These are phyloP conservation scores for Sabuloglossum arenarium DNA, from an alignment of 495 filamentous ascomycete genomes.

Conservation along the genomic window DNA sequence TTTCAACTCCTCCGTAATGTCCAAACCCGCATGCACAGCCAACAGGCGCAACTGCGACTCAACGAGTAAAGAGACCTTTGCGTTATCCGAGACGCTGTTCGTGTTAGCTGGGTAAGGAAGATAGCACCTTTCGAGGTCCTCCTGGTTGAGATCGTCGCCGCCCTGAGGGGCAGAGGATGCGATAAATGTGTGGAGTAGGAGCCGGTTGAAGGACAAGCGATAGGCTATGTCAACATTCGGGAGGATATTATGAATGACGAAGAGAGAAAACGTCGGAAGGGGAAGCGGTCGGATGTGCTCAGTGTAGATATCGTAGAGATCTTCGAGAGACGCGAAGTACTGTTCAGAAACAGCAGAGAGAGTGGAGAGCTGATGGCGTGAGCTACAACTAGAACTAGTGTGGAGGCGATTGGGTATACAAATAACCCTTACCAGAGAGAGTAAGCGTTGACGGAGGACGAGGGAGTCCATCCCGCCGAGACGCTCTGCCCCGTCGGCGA, in stretches of 20 bases:
- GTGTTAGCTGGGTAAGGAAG: conserved; percentile 52
- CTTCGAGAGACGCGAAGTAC: conserved; percentile 26
- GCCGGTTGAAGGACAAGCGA: conserved; percentile 40
- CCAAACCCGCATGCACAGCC: conserved; percentile 11
- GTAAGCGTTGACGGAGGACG: conserved; percentile 39
- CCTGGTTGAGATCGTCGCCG: conserved; percentile 27
- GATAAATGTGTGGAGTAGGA: conserved; percentile 39
- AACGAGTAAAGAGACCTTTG: conserved; percentile 55
- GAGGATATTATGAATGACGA: conserved; percentile 34
- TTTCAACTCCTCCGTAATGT: background rate
- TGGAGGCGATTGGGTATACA: background rate
- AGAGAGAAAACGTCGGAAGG: conserved; percentile 47
- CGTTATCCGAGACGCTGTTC: conserved; percentile 44
- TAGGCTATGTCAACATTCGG: conserved; percentile 24
- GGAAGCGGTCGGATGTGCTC: conserved; percentile 45
- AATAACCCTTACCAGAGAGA: conserved; percentile 18
- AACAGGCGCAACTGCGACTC: conserved; percentile 49
- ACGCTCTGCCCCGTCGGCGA: conserved; percentile 13
- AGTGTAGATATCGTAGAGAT: conserved; percentile 47
- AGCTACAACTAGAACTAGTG: background rate
- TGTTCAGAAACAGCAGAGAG: conserved; percentile 23
- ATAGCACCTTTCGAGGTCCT: conserved; percentile 43
- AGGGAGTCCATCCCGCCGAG: conserved; percentile 37
- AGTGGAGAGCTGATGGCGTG: conserved; percentile 17
- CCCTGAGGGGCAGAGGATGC: conserved; percentile 28